A percentile compares a stretch with the other conserved stretches of the same genome.
phyloP scores from a whole-genome alignment of 2,329 filamentous ascomycete genomes.

The Fusarium miscanthi region DNA sequence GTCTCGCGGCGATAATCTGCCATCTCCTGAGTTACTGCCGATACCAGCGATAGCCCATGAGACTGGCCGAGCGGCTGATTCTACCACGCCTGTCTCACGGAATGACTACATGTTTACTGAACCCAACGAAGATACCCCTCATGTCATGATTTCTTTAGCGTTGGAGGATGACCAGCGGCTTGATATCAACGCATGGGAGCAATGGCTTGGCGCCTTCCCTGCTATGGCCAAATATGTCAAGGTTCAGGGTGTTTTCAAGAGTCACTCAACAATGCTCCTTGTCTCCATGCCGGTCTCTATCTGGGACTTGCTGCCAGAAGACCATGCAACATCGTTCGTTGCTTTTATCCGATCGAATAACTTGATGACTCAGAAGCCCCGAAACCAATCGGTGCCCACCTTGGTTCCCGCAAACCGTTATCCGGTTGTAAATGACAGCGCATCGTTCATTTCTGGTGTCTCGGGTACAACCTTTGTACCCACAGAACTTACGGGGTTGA shows the following conservation, averaged over 20 bases:
- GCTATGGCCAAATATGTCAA: constrained; percentile 69
- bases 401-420: constrained; percentile 40
- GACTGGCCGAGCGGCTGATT: constrained; percentile 44
- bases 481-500: constrained; percentile 43
- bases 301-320: constrained; percentile 69
- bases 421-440: constrained; percentile 41
- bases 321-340: constrained; percentile 67
- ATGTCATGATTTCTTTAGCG: constrained; percentile 70
- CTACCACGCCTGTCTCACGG: constrained; percentile 28
- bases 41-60: constrained; percentile 34
- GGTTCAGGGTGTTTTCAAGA: constrained; percentile 70
- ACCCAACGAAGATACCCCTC: constrained; percentile 66
- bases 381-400: constrained; percentile 36
- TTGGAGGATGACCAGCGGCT: constrained; percentile 67
- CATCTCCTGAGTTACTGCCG: constrained; percentile 37
- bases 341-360: constrained; percentile 70
- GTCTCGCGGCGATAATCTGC: constrained; percentile 40
- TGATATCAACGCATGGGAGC: constrained; percentile 69
- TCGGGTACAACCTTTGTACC: constrained; percentile 50
- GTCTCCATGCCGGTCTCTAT: constrained; percentile 69
- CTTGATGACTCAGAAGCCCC: constrained; percentile 52
- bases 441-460: constrained; percentile 48
- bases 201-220: constrained; percentile 67
- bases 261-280: constrained; percentile 68
- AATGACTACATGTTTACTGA: constrained; percentile 51